A percentile compares a stretch with the other conserved stretches of the same genome.
These are phyloP conservation scores for Lepiota brunneoincarnata DNA, from an alignment of 768 basidiomycete genomes.

Conservation along the genomic window DNA sequence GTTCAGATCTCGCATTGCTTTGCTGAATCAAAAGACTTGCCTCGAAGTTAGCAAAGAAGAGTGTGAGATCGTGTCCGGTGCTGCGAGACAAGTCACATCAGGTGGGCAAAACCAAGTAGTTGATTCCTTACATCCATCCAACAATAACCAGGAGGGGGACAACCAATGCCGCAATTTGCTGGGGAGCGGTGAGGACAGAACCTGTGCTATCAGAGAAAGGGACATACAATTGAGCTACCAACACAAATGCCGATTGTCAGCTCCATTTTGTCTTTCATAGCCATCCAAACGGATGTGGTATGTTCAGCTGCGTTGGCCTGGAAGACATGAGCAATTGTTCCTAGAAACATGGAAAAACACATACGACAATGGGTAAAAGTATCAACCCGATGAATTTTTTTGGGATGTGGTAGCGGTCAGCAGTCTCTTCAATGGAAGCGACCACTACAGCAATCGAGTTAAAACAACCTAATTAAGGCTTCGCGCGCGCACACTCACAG, in stretches of 20 bases:
- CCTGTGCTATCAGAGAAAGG: neutral
- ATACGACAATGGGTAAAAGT: conserved; percentile 81
- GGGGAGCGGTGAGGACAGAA: neutral
- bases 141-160: conserved; percentile 85
- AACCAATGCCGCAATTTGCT: conserved; percentile 88
- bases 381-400: conserved; percentile 87
- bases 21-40: conserved; percentile 27
- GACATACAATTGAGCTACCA: conserved; percentile 75
- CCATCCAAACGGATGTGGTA: conserved; percentile 85
- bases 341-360: conserved; percentile 20
- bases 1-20: conserved; percentile 1
- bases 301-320: conserved; percentile 87
- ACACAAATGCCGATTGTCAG: conserved; percentile 77
- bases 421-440: conserved; percentile 90
- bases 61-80: conserved; percentile 65
- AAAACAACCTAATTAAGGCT: conserved; percentile 9
- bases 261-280: conserved; percentile 64
- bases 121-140: conserved; percentile 72
- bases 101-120: neutral
- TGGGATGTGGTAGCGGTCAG: conserved; percentile 74
- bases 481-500: conserved; percentile 40
- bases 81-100: conserved; percentile 28
- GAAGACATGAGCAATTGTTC: neutral
- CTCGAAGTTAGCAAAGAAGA: conserved; percentile 88
- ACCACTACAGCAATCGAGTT: conserved; percentile 55